phyloP scores from a whole-genome alignment of 305 asterid species.

The Withania somnifera region DNA sequence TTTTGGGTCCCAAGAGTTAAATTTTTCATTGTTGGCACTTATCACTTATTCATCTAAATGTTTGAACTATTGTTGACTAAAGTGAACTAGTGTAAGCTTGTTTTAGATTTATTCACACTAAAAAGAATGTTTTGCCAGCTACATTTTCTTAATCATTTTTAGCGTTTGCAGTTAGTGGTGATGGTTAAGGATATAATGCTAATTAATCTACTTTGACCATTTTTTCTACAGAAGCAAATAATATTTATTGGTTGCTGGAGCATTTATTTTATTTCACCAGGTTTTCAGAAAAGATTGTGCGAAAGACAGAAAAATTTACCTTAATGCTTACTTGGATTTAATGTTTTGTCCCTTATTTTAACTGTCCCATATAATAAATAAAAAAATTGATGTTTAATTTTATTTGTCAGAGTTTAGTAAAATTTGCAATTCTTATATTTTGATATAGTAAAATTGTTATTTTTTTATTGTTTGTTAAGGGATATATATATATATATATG shows the following conservation, averaged over 20 bases:
- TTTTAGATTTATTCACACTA: not conserved
- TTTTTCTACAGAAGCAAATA: not conserved
- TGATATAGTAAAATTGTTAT: too few relatives aligned
- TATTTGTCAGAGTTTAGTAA: too few relatives aligned
- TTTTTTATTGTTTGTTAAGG: too few relatives aligned
- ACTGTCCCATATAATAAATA: too few relatives aligned
- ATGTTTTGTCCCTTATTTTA: too few relatives aligned
- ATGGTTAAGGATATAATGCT: not conserved
- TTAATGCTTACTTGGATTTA: too few relatives aligned
- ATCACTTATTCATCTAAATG: too few relatives aligned
- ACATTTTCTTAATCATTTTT: not conserved
- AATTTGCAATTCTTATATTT: too few relatives aligned
- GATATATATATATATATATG: too few relatives aligned
- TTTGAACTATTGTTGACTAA: not conserved
- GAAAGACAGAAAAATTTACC: not conserved
- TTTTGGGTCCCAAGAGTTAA: not conserved
- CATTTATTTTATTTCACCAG: not conserved
- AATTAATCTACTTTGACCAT: not conserved
- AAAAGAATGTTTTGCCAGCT: not conserved
- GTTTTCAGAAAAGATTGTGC: not conserved
- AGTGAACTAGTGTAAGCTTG: not conserved
- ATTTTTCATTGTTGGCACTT: not conserved
- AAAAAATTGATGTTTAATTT: too few relatives aligned
- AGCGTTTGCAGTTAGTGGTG: not conserved
- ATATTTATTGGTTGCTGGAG: not conserved